These are phyloP conservation scores for Talaromyces stipitatus DNA, from an alignment of 495 filamentous ascomycete species.

Conservation along the genomic window DNA sequence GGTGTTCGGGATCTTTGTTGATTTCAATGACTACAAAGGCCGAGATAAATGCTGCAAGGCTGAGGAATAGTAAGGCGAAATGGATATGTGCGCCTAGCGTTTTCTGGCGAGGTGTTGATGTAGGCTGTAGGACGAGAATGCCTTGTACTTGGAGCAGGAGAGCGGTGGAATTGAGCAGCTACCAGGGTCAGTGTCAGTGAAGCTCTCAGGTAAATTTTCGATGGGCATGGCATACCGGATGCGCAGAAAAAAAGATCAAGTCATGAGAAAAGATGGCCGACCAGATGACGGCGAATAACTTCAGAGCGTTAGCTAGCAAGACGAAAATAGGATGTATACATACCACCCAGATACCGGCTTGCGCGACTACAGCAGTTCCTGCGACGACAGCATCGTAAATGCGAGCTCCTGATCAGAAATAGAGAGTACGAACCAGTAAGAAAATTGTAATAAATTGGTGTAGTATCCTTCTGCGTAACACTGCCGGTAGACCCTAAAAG, in stretches of 20 bases:
- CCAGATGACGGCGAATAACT: conserved; percentile 71
- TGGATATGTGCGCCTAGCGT: conserved; percentile 62
- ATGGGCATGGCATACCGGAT: conserved; percentile 52
- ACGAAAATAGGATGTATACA: conserved; percentile 12
- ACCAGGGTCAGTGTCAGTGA: not conserved
- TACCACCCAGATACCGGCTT: conserved; percentile 60
- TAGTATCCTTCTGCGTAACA: conserved; percentile 56
- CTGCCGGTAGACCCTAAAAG: conserved; percentile 68
- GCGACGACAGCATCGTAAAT: not conserved
- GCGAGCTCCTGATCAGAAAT: not conserved
- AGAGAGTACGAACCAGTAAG: conserved; percentile 51
- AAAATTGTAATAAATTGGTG: conserved; percentile 62
- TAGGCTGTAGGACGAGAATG: conserved; percentile 83
- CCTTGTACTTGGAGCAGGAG: conserved; percentile 68
- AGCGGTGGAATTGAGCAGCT: conserved; percentile 70
- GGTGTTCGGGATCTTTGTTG: conserved; percentile 64
- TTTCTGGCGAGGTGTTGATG: conserved; percentile 68
- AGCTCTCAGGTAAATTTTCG: not conserved
- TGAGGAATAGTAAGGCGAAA: conserved; percentile 55
- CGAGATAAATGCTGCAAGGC: conserved; percentile 50
- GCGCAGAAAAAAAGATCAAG: conserved; percentile 69
- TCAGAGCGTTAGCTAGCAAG: conserved; percentile 5
- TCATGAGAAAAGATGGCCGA: conserved; percentile 58
- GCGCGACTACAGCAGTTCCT: conserved; percentile 66
- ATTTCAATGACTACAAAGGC: conserved; percentile 73